phyloP scores from a whole-genome alignment of 352 stramenopile species.

The Pythium folliculosum region DNA sequence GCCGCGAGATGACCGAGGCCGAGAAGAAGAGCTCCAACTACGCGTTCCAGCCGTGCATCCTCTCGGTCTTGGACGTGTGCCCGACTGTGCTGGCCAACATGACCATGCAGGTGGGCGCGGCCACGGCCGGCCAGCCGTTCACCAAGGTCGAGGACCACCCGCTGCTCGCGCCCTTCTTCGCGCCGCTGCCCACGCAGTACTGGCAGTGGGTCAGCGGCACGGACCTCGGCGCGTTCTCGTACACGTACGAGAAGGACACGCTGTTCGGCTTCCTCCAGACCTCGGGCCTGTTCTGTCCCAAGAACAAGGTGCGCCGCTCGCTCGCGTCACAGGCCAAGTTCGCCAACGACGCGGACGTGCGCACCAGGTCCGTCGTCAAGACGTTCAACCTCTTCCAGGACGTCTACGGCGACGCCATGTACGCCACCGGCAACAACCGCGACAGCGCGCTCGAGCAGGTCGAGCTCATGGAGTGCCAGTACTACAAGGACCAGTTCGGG shows the following conservation, averaged over 20 bases:
- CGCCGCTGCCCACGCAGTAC: slow-evolving; percentile 54
- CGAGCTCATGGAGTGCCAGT: slow-evolving; percentile 56
- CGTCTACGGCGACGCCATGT: slow-evolving; percentile 27
- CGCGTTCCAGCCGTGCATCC: slow-evolving; percentile 46
- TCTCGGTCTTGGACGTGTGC: slow-evolving; percentile 26
- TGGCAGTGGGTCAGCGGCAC: slow-evolving; percentile 55
- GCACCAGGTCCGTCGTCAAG: slow-evolving; percentile 35
- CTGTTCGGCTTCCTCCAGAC: slow-evolving; percentile 42
- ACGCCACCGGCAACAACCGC: slow-evolving; percentile 10
- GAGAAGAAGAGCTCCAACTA: slow-evolving; percentile 58
- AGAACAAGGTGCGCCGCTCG: slow-evolving; percentile 38
- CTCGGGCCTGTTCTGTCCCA: slow-evolving; percentile 38
- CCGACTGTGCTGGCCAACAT: slow-evolving; percentile 44
- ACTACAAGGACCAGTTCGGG: slow-evolving; percentile 44
- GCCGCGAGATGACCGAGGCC: slow-evolving; percentile 43
- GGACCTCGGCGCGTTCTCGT: slow-evolving; percentile 57
- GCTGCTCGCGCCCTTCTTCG: slow-evolving; percentile 48
- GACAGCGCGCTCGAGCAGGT: slow-evolving; percentile 43
- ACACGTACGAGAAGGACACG: slow-evolving; percentile 61
- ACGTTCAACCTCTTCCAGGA: slow-evolving; percentile 46
- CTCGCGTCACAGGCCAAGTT: slow-evolving; percentile 1
- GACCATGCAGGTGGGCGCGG: slow-evolving; percentile 36
- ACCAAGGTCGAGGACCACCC: slow-evolving; percentile 47
- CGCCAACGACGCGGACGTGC: not conserved
- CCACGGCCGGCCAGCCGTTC: slow-evolving; percentile 33